Evolutionary conservation across 192 early-diverging fungal species (phyloP), one percentile per base, ranked within the genome.

Genomic region (Geosiphon pyriformis): DNA sequence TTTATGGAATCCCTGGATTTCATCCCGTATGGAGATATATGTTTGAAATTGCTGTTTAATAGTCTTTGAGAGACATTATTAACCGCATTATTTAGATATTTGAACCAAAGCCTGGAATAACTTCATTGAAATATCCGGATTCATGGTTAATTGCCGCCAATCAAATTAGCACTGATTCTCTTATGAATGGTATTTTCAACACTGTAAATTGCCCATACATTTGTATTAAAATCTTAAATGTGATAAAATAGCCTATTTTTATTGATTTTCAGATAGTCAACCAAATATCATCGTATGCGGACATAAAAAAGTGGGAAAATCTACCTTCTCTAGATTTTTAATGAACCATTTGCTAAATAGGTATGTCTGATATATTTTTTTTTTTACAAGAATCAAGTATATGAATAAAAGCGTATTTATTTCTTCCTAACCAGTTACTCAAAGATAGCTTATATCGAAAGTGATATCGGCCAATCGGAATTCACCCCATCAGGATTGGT

Each of bases 401-500:
- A 48, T 46, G 60, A 42, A 15, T 18, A 2, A n/a, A 4, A 29
- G 26, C 29, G 17, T 78, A 59, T 48, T n/a, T 33, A 70, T 67
- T 31, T 67, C 30, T 27, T 63, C 18, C 46, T 58, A 20, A 50
- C 51, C 49, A 90, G 82, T n/a, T 86, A 87, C 67, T 74, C 75
- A 2, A 74, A 78, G 29, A 80, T 94, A 23, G 93, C 90, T 2
- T 95, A 86, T 67, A 77, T 98, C 30, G 96, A 98, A 61, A 90
- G 90, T 18, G 96, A 98, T 72, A 59, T 96, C 27, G 96, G 96
- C 4, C 96, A 98, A 68, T 79, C 90, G 6, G 94, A 96, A 75
- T 87, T 96, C 35, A 84, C 91, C 1, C 87, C 92, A 25, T 67
- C 84, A 0, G 96, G 96, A 2, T 75, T 91, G 4, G 75, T 94